Evolutionary conservation across 495 filamentous ascomycete genomes (phyloP).

Genomic region (Penicillium salamii): DNA sequence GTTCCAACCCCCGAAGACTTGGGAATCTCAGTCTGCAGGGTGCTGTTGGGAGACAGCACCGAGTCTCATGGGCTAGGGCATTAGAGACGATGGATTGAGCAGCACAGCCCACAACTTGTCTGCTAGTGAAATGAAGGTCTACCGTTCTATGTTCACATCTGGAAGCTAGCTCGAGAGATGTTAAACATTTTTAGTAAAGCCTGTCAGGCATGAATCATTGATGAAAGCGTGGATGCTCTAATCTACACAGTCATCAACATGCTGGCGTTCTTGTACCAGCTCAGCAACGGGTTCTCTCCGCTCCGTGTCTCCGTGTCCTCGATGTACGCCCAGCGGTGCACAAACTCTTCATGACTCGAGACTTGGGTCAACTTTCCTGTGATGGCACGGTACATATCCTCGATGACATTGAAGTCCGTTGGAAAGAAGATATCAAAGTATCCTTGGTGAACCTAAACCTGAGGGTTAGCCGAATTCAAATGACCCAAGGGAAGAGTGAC

Average conservation of each 20-base stretch:
- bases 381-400: constrained; percentile 85
- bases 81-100: too few species aligned
- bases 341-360: constrained; percentile 83
- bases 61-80: too few species aligned
- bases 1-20: too few species aligned
- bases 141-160: too few species aligned
- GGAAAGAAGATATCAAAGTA: constrained; percentile 99
- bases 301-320: constrained; percentile 83
- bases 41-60: too few species aligned
- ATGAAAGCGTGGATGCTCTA: too few species aligned
- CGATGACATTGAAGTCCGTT: constrained; percentile 84
- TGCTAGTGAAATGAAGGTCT: too few species aligned
- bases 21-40: too few species aligned
- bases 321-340: constrained; percentile 81
- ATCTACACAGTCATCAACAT: constrained; percentile 77
- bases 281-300: constrained; percentile 90
- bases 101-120: too few species aligned
- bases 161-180: too few species aligned
- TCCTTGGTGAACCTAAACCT: constrained; percentile 81
- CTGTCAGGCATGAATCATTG: too few species aligned
- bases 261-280: constrained; percentile 92
- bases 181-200: too few species aligned
- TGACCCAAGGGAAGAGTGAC: constrained; percentile 20
- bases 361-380: constrained; percentile 88
- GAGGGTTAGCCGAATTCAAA: constrained; percentile 8